Conservation (phyloP, 2,329 filamentous ascomycete species). For the Curvularia sp. region DNA sequence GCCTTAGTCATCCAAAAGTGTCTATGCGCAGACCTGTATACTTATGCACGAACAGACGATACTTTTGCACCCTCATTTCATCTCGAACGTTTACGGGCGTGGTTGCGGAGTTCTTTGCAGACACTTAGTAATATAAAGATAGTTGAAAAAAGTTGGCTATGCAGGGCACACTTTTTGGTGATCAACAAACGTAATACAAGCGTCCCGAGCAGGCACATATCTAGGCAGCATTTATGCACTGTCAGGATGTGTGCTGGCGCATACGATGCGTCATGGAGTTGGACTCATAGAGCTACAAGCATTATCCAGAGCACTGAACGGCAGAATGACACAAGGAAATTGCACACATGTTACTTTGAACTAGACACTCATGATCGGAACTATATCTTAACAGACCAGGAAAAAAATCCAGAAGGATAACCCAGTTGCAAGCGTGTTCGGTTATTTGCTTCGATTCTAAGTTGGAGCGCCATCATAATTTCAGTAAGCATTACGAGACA, state of each 20-base stretch:
- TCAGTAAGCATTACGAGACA: slow-evolving; percentile 56
- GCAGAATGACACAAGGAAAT: background rate
- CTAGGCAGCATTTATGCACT: background rate
- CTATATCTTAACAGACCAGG: slow-evolving; percentile 41
- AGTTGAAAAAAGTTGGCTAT: background rate
- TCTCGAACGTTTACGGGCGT: too few relatives aligned
- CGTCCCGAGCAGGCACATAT: background rate
- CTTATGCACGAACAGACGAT: too few relatives aligned
- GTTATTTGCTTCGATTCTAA: slow-evolving; percentile 52
- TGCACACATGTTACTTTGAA: background rate
- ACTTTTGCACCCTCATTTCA: too few relatives aligned
- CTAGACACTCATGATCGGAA: slow-evolving; percentile 20
- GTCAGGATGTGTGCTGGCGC: background rate
- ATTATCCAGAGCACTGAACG: slow-evolving; percentile 54
- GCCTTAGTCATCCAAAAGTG: too few relatives aligned
- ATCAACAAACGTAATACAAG: background rate
- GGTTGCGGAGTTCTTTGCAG: too few relatives aligned
- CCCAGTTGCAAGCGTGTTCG: too few relatives aligned
- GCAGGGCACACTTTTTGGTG: background rate
- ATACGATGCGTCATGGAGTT: background rate
- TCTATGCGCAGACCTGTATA: too few relatives aligned
- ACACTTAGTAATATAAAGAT: too few relatives aligned
- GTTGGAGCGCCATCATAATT: slow-evolving; percentile 54
- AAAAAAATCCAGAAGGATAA: too few relatives aligned
- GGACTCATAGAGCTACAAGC: background rate